phyloP scores from a whole-genome alignment of 1,284 basidiomycete species.

The Cutaneotrichosporon sp. region DNA sequence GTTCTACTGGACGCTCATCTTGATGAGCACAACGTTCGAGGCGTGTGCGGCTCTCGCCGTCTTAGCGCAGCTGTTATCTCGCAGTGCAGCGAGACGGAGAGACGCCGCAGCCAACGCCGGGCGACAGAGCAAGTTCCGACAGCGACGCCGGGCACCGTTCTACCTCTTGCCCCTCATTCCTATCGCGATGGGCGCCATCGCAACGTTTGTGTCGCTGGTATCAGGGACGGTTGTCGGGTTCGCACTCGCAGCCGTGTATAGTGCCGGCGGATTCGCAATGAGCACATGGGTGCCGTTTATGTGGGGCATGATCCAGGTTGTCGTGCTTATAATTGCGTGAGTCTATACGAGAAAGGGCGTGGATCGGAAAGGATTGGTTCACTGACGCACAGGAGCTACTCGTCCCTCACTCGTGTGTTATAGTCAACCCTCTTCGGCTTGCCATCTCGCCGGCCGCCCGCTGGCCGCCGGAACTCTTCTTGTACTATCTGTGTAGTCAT shows the following conservation, averaged over 20 bases:
- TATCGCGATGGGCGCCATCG: conserved; percentile 46
- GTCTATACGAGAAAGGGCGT: conserved; percentile 4
- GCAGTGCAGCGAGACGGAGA: background rate
- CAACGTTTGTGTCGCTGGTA: conserved; percentile 65
- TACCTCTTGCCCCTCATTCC: conserved; percentile 44
- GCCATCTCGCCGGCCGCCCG: no score
- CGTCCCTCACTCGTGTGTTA: conserved; percentile 45
- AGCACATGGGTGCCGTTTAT: conserved; percentile 85
- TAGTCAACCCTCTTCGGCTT: conserved; percentile 15
- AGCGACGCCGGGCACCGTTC: conserved; percentile 38
- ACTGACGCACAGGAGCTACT: conserved; percentile 34
- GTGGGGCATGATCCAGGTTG: conserved; percentile 67
- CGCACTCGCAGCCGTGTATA: conserved; percentile 66
- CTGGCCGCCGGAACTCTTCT: background rate
- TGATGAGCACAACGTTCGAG: conserved; percentile 69
- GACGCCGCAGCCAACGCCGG: background rate
- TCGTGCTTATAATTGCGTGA: conserved; percentile 62
- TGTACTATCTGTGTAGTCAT: background rate
- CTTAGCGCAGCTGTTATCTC: conserved; percentile 63
- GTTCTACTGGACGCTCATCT: conserved; percentile 76
- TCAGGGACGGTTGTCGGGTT: conserved; percentile 71
- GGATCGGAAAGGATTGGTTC: background rate
- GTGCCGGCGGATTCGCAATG: conserved; percentile 68
- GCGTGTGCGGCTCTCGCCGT: conserved; percentile 67
- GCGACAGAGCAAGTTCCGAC: conserved; percentile 4